Conservation (phyloP, 345 rosid genomes). For the Geranium brycei region DNA sequence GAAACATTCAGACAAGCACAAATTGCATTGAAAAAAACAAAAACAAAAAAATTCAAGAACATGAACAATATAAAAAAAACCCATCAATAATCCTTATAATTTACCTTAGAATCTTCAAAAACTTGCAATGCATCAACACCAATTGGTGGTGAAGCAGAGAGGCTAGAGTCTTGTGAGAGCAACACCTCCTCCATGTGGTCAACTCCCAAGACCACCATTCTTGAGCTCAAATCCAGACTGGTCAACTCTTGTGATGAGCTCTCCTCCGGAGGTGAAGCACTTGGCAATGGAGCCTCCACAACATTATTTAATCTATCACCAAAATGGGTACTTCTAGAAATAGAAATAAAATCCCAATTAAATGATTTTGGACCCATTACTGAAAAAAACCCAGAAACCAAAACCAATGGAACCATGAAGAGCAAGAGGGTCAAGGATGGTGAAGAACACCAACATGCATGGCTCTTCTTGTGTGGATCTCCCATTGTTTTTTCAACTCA, state of each 20-base stretch:
- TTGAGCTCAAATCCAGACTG: not conserved
- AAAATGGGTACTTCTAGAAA: no score
- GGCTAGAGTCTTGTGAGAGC: not conserved
- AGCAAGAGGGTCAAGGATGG: constrained; percentile 25
- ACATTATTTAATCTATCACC: no score
- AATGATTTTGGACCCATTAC: constrained; percentile 22
- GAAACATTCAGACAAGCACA: no score
- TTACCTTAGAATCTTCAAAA: not conserved
- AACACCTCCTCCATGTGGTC: not conserved
- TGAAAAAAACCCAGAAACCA: constrained; percentile 22
- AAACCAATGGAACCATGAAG: constrained; percentile 33
- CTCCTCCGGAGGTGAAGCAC: not conserved
- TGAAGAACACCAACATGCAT: constrained; percentile 24
- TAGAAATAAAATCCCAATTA: constrained; percentile 6
- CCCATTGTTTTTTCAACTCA: constrained; percentile 12
- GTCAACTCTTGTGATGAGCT: not conserved
- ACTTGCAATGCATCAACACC: not conserved
- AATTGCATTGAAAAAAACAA: no score
- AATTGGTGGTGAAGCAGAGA: not conserved
- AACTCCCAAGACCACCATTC: not conserved
- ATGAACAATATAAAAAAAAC: no score
- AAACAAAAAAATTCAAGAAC: no score
- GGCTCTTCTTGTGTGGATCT: constrained; percentile 11
- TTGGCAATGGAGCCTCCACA: not conserved
- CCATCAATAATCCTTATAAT: no score